phyloP scores from a whole-genome alignment of 345 rosid genomes.

The Eucalyptus urophylla region DNA sequence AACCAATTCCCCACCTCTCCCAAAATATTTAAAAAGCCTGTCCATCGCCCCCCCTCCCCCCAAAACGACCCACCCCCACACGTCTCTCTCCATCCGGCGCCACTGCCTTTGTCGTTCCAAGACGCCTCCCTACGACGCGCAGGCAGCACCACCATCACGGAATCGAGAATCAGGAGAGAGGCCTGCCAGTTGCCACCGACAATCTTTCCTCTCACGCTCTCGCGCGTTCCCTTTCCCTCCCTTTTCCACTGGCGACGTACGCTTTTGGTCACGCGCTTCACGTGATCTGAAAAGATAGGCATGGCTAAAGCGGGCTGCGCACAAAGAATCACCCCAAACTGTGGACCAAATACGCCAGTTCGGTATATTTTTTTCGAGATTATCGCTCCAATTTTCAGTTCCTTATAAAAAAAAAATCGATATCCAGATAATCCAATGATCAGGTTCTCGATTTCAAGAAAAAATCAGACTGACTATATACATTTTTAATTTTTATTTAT shows the following conservation, averaged over 20 bases:
- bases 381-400: too few species aligned
- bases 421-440: accelerated
- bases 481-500: too few species aligned
- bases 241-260: not conserved
- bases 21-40: not conserved
- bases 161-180: not conserved
- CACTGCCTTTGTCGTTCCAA: not conserved
- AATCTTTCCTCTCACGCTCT: not conserved
- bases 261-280: not conserved
- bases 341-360: too few species aligned
- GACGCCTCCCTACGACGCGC: not conserved
- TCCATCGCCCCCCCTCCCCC: not conserved
- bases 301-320: not conserved
- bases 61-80: not conserved
- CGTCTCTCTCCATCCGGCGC: not conserved
- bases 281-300: not conserved
- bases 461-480: too few species aligned
- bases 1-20: too few species aligned
- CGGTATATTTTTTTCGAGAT: too few species aligned
- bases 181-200: not conserved
- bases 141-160: not conserved
- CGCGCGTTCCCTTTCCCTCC: not conserved
- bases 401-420: too few species aligned
- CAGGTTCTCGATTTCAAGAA: too few species aligned
- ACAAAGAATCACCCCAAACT: accelerated